Evolutionary conservation across 2,329 filamentous ascomycete species (phyloP).

Genomic region (Trichophyton simii): DNA sequence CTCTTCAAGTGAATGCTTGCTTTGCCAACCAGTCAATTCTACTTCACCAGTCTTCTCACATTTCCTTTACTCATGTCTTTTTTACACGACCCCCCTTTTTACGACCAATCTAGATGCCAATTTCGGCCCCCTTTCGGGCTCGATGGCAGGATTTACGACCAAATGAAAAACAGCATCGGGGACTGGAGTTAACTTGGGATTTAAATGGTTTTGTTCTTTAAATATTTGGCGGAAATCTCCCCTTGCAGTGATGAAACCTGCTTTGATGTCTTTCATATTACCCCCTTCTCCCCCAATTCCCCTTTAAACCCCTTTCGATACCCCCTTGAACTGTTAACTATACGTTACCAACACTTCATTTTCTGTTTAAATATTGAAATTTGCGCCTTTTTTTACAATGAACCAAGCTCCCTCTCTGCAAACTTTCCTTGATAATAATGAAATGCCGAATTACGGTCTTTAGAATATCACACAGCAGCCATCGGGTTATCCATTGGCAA

Average conservation of each 20-base stretch:
- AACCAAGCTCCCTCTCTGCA: not conserved
- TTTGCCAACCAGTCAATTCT: not conserved
- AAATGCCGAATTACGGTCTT: not conserved
- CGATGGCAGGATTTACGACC: not conserved
- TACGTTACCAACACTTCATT: not conserved
- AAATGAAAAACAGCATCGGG: not conserved
- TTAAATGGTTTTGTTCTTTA: not conserved
- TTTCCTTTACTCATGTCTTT: not conserved
- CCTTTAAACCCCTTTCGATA: not conserved
- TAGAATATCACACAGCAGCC: not conserved
- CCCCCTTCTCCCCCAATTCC: too few species aligned
- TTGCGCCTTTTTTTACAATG: not conserved
- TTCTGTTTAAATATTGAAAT: not conserved
- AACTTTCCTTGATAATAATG: not conserved
- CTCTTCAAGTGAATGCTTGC: conserved; percentile 35
- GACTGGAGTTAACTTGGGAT: not conserved
- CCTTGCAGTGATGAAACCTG: not conserved
- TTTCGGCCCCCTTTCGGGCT: not conserved
- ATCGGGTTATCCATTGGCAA: not conserved
- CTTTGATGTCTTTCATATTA: not conserved
- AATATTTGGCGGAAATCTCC: not conserved
- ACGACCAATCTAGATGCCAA: not conserved
- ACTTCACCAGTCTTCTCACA: not conserved
- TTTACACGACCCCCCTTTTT: not conserved
- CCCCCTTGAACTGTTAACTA: not conserved